Base-by-base conservation (phyloP, 2,329 filamentous ascomycete genomes). In the Claviceps maximensis region DNA sequence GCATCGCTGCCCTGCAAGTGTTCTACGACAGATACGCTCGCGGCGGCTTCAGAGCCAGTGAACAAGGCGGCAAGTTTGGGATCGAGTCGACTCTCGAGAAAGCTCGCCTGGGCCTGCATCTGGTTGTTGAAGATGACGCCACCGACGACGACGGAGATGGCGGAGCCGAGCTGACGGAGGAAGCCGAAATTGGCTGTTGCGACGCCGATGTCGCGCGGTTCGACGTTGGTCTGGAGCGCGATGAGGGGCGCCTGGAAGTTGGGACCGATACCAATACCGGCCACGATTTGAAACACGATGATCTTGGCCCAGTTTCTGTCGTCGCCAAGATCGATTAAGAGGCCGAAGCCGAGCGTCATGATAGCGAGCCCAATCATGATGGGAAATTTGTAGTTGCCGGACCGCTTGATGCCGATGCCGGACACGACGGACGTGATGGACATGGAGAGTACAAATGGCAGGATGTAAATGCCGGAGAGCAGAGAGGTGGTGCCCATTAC, bases 91-190 rank as follows among this genome's bases (percentile, higher is more conserved):
- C 67, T 60, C 23, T 69, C 65, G 31, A 86, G 73, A 9, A 62
- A 61, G 4, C 68, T 61, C 29, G 74, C 71, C 58, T 80, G 77
- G 47, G 71, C 72, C 57, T 79, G 69, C 81, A 89, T 87, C 55
- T 77, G 71, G 63, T 90, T 89, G 67, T 88, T 83, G 69, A 90
- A 89, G 40, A 90, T 77, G 47, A 88, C 84, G n/a, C 84, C 82
- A 25, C 87, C 87, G 41, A 89, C 73, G 1, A 88, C 84, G 51
- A 89, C 77, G 0, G 81, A 82, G 21, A 83, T 77, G 2, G 82
- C 77, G 0, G 82, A 86, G 10, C 81, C 82, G 3, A 89, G 70
- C 58, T 86, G 84, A 21, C 86, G 79, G 8, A 83, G 73, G 62
- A 87, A 86, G 9, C 77, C 74, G 57, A 86, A 83, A 1, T 81